Evolutionary conservation across 352 stramenopile species (phyloP), one percentile per base, ranked within the genome.

Genomic region (Phytophthora podocarpi): DNA sequence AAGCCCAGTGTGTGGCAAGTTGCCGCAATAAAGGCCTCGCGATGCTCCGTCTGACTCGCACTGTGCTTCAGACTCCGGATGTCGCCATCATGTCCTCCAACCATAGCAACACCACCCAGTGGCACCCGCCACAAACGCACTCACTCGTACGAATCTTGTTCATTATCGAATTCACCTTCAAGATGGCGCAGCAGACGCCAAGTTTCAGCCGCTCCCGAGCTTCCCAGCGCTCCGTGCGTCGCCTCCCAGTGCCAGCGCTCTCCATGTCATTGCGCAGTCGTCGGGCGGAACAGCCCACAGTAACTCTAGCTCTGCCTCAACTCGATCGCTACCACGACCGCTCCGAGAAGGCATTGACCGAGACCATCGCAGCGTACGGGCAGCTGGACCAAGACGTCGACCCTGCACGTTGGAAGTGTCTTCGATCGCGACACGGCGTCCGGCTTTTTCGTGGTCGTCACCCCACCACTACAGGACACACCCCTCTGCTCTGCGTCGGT

Each of bases 311-410:
- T 3, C 26, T 68, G 15, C 50, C 55, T 11, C 69, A 80, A 37
- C 74, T 87, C 8, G 70, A 80, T 32, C 61, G 39, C 9, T 85
- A 67, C 53, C 70, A 81, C 35, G 55, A 74, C 9, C 51, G 45
- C 12, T 72, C 74, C 4, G 71, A 81, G 34, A 50, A 57, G 5
- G 60, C 52, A 13, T 59, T 87, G 10, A 59, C 47, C 1, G 30
- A 70, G 28, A 83, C 78, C 3, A 69, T 87, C 15, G 32, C 49
- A 27, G 67, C 63, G 3, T 85, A 82, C 32, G 32, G 50, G 8
- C 21, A 59, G 10, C 40, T 75, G 5, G 47, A 67, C 18, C 43
- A 43, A 15, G 43, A 67, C 3, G 34, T 81, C 3, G 66, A 83
- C 59, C 23, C 30, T 27, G 36, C 51, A 16, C 57, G 57, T 23